A percentile compares a stretch with the other conserved stretches of the same genome.
These are phyloP conservation scores for Arxiozyma heterogenica DNA, from an alignment of 1,139 yeast species.

Conservation along the genomic window DNA sequence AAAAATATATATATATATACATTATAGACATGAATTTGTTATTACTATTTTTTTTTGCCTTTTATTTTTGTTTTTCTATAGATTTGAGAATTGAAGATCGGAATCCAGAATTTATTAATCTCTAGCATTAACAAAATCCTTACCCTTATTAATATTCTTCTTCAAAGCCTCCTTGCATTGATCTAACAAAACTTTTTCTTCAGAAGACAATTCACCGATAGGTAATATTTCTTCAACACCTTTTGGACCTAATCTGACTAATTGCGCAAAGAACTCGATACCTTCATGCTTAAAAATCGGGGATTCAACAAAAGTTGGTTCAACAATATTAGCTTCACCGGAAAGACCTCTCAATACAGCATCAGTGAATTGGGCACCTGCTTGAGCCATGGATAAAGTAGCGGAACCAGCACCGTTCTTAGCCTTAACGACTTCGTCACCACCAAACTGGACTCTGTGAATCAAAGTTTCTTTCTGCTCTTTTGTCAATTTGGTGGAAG, in stretches of 20 bases:
- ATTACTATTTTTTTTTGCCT: no score
- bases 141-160: conserved; percentile 68
- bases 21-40: not conserved
- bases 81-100: not conserved
- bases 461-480: conserved; percentile 57
- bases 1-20: not conserved
- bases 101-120: not conserved
- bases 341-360: conserved; percentile 70
- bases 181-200: conserved; percentile 67
- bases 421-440: conserved; percentile 98
- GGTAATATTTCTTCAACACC: conserved; percentile 77
- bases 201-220: conserved; percentile 47
- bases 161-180: conserved; percentile 78
- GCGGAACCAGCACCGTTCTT: conserved; percentile 99
- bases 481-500: conserved; percentile 35
- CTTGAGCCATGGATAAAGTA: conserved; percentile 97
- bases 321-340: conserved; percentile 62
- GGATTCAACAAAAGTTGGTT: conserved; percentile 71
- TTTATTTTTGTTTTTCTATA: no score
- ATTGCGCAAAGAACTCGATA: conserved; percentile 88
- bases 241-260: conserved; percentile 77
- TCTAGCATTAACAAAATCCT: conserved; percentile 39
- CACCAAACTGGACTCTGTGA: conserved; percentile 95
- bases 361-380: conserved; percentile 91
- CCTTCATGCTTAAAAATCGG: conserved; percentile 80